These are phyloP conservation scores for Henckelia pumila DNA, from an alignment of 257 asterid species.

Conservation along the genomic window DNA sequence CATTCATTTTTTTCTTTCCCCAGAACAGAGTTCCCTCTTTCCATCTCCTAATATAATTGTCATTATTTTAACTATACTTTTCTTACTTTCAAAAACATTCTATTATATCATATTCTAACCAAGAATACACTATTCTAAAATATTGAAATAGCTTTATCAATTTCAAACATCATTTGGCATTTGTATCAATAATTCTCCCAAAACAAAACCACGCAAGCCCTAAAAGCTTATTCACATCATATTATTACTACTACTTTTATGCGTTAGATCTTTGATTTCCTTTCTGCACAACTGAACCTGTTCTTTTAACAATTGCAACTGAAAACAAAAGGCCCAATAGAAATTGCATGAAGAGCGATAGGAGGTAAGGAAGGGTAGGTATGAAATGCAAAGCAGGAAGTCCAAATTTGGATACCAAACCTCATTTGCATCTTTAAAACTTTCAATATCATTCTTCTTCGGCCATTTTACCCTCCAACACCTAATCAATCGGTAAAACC, in stretches of 20 bases:
- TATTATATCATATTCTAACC: not conserved
- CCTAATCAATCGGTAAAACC: constrained; percentile 46
- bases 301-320: not conserved
- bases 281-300: not conserved
- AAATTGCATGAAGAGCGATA: not conserved
- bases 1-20: no score
- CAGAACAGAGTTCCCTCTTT: no score
- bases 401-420: constrained; percentile 34
- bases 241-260: no score
- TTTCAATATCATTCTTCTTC: constrained; percentile 53
- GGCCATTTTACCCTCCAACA: constrained; percentile 99
- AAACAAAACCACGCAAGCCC: not conserved
- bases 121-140: no score
- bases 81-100: not conserved
- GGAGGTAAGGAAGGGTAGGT: not conserved
- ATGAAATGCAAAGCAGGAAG: not conserved
- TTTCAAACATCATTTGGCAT: not conserved
- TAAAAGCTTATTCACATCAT: not conserved
- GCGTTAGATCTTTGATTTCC: not conserved
- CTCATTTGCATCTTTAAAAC: constrained; percentile 96
- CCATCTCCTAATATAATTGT: no score
- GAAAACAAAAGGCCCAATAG: not conserved
- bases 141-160: no score
- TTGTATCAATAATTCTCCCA: not conserved
- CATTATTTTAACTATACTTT: not conserved